Percentiles rank a stretch among this genome's conserved stretches.
phyloP scores from a whole-genome alignment of 768 basidiomycete genomes.

The Amanita pallidorosea region DNA sequence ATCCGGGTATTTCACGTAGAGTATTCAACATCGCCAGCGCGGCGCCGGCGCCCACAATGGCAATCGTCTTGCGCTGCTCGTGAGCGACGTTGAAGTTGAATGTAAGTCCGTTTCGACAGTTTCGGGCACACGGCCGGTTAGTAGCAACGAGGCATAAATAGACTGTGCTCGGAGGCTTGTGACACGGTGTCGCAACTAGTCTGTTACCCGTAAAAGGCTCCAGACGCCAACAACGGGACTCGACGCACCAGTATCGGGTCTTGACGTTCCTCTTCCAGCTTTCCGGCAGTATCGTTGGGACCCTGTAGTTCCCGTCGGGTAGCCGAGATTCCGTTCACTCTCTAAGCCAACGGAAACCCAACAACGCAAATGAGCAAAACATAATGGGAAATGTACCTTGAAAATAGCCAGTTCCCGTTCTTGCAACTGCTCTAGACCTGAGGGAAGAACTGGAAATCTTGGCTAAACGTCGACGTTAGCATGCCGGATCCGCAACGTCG shows the following conservation, averaged over 20 bases:
- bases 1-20: conserved; percentile 33
- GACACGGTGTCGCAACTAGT: no score
- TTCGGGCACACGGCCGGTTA: no score
- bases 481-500: conserved; percentile 1
- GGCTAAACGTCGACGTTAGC: conserved; percentile 29
- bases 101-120: no score
- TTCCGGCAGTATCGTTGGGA: conserved; percentile 72
- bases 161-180: no score
- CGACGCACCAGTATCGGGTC: conserved; percentile 61
- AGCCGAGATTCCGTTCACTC: conserved; percentile 46
- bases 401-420: conserved; percentile 78
- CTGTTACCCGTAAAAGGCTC: neutral
- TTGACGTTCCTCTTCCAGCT: conserved; percentile 68
- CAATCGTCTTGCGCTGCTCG: conserved; percentile 35
- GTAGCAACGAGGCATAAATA: no score
- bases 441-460: conserved; percentile 97
- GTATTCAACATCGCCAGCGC: conserved; percentile 42
- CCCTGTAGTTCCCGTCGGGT: conserved; percentile 55
- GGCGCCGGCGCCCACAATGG: conserved; percentile 47
- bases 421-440: conserved; percentile 67
- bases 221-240: neutral
- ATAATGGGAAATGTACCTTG: conserved; percentile 33
- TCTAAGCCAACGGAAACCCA: neutral
- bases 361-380: neutral
- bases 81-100: no score